phyloP scores from a whole-genome alignment of 2,329 filamentous ascomycete genomes.

The Phaeosphaeriaceae sp. region DNA sequence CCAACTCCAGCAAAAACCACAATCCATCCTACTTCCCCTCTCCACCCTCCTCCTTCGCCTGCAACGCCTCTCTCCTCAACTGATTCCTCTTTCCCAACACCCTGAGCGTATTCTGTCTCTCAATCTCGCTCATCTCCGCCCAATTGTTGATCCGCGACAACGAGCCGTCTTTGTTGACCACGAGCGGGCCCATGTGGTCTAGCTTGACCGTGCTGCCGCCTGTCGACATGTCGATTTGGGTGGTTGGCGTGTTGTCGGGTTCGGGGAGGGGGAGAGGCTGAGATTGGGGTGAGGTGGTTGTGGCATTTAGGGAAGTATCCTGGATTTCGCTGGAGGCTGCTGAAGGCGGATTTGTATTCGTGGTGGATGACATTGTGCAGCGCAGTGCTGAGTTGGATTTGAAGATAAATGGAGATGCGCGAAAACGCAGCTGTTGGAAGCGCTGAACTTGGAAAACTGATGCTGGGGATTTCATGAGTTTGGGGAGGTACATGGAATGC shows the following conservation, averaged over 20 bases:
- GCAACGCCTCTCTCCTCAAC: constrained; percentile 64
- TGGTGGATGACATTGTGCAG: too few species aligned
- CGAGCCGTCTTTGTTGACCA: constrained; percentile 76
- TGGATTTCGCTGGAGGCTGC: neutral
- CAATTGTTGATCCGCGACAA: constrained; percentile 76
- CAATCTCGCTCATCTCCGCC: constrained; percentile 72
- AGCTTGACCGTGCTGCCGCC: constrained; percentile 59
- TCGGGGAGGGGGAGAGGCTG: constrained; percentile 7
- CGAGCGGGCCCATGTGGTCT: constrained; percentile 74
- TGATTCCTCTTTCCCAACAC: constrained; percentile 74
- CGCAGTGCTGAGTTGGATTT: too few species aligned
- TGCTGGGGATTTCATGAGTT: neutral
- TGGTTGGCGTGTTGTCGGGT: constrained; percentile 8
- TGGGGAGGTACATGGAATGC: neutral
- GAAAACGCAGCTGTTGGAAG: neutral
- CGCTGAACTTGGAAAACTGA: neutral
- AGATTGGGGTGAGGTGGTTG: constrained; percentile 1
- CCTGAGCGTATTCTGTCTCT: constrained; percentile 71
- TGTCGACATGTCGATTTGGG: constrained; percentile 39
- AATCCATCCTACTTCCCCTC: constrained; percentile 1
- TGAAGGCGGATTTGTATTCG: too few species aligned
- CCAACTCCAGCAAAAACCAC: too few species aligned
- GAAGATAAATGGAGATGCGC: neutral
- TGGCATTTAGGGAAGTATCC: neutral
- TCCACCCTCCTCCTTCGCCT: constrained; percentile 30